Base-by-base conservation (phyloP, 2,329 filamentous ascomycete species). In the Colletotrichum paranaense region DNA sequence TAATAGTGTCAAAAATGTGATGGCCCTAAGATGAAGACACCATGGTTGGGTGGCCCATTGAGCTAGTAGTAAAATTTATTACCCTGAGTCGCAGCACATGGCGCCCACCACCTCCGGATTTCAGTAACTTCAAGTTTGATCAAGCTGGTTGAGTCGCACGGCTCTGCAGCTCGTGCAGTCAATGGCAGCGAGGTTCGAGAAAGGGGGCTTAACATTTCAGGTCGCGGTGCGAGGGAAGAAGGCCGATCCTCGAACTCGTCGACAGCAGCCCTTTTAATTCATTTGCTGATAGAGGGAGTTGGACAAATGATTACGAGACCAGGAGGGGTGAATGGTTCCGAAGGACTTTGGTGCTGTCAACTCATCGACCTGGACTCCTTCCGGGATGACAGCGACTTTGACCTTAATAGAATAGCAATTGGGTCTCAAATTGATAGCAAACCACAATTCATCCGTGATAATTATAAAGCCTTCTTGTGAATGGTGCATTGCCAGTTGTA, bases 361-460 rank as follows among this genome's bases (percentile, higher is more conserved):
- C 8, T n/a, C 42, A n/a, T 9, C 1, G 19, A 4, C 19, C 7
- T 7, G 19, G 19, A n/a, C 16, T n/a, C 6, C 5, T 1, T 49
- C 7, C 19, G 42, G 1, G 19, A n/a, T 49, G 7, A 19, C 42
- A n/a, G 8, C 16, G 7, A 49, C 8, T n/a, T n/a, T n/a, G 8
- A 49, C 6, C 19, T n/a, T 4, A 4, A 49, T n/a, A 1, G 42
- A n/a, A 9, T n/a, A 19, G 8, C 7, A n/a, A 49, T 4, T 49
- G 19, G 6, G 42, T n/a, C 19, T 3, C 2, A 0, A 4, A 11
- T n/a, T 9, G 3, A 19, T 2, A 8, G 3, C 1, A 19, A n/a
- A 46, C 2, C 6, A 46, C 6, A 46, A n/a, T 6, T n/a, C 5
- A 2, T 8, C 19, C 4, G 7, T 7, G 5, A 42, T 7, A 3